These are phyloP conservation scores for Euphrasia arctica DNA, from an alignment of 305 asterid species.

Conservation along the genomic window DNA sequence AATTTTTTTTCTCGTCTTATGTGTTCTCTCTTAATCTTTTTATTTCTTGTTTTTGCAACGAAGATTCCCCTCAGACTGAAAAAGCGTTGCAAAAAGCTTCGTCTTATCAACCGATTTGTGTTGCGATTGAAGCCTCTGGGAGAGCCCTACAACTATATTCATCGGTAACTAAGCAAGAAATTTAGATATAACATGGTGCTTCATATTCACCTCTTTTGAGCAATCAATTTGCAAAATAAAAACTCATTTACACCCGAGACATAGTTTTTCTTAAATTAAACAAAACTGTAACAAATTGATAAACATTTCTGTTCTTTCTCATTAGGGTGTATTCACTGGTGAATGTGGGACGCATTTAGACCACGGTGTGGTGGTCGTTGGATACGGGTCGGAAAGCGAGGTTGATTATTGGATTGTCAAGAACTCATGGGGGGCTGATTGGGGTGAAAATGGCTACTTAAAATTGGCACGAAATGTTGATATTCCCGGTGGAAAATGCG, in stretches of 20 bases:
- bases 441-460: constrained; percentile 64
- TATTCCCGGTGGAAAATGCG: constrained; percentile 45
- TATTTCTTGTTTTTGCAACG: constrained; percentile 35
- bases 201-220: no score
- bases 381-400: constrained; percentile 49
- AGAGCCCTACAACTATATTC: constrained; percentile 67
- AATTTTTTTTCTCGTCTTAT: no score
- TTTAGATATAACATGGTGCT: no score
- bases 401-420: constrained; percentile 59
- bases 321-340: constrained; percentile 51
- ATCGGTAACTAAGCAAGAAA: constrained; percentile 35
- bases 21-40: no score
- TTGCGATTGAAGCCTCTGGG: constrained; percentile 85
- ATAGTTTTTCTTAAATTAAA: no score
- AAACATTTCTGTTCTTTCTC: background rate
- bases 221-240: background rate
- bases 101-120: constrained; percentile 75
- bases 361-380: constrained; percentile 60
- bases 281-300: no score
- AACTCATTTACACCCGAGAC: no score
- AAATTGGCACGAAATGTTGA: constrained; percentile 36
- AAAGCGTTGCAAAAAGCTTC: constrained; percentile 72
- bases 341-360: constrained; percentile 46
- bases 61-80: constrained; percentile 66
- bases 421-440: constrained; percentile 61